Conservation (phyloP, 768 basidiomycete species). For the Suillus brevipes region DNA sequence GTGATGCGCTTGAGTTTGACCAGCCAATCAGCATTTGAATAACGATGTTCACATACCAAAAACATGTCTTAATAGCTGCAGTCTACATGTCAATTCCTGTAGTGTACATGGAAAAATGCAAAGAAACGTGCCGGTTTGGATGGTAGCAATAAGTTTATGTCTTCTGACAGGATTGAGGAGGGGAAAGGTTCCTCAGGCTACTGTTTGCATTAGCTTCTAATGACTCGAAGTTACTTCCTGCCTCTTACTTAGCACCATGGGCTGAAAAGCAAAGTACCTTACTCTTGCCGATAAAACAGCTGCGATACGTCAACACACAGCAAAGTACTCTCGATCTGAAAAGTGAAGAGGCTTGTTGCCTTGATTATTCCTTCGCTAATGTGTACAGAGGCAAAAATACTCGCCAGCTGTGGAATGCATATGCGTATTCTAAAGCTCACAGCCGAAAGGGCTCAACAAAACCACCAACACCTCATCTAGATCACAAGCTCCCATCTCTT, state of each 20-base stretch:
- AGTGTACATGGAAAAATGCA: too few species aligned
- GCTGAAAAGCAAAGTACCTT: background rate
- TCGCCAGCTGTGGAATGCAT: background rate
- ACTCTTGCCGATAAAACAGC: background rate
- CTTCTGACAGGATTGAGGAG: too few species aligned
- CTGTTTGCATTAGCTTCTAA: too few species aligned
- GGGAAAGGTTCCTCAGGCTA: too few species aligned
- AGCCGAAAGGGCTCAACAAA: background rate
- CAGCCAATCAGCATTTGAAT: background rate
- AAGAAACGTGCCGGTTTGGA: too few species aligned
- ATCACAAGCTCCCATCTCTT: background rate
- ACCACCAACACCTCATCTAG: background rate
- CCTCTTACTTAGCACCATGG: too few species aligned
- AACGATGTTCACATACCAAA: background rate
- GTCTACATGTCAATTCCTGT: too few species aligned
- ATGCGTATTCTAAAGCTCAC: background rate
- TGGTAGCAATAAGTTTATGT: too few species aligned
- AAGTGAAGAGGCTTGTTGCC: background rate
- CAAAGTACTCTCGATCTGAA: background rate
- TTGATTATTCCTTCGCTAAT: background rate
- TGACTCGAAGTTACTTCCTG: too few species aligned
- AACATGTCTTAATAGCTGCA: background rate
- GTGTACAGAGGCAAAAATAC: background rate
- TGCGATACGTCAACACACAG: background rate
- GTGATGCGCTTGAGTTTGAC: background rate